These are phyloP conservation scores for Groenewaldozyma sp. DNA, from an alignment of 1,139 yeast genomes.

Conservation along the genomic window DNA sequence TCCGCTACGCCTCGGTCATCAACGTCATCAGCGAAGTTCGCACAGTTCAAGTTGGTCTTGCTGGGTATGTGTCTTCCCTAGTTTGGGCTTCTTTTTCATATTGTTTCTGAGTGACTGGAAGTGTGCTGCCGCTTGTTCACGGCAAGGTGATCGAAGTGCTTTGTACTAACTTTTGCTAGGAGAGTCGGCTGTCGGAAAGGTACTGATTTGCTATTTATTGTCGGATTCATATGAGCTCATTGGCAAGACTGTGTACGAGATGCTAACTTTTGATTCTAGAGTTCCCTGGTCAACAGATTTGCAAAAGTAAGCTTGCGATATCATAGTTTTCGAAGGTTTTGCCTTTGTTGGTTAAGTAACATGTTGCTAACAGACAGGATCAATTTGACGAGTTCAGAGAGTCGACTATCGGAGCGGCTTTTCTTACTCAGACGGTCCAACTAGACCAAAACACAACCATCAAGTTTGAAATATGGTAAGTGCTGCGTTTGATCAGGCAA, in stretches of 20 bases:
- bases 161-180: slow-evolving; percentile 34
- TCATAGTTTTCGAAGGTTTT: too few relatives aligned
- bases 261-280: slow-evolving; percentile 13
- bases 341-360: too few relatives aligned
- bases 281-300: slow-evolving; percentile 82
- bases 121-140: slow-evolving; percentile 10
- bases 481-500: not conserved
- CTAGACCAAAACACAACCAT: slow-evolving; percentile 45
- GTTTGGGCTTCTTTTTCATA: too few relatives aligned
- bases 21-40: slow-evolving; percentile 34
- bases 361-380: too few relatives aligned
- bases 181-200: slow-evolving; percentile 95
- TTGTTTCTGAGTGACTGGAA: not conserved
- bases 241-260: not conserved
- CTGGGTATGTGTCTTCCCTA: slow-evolving; percentile 40
- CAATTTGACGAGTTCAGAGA: slow-evolving; percentile 91
- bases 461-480: slow-evolving; percentile 38
- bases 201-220: slow-evolving; percentile 16
- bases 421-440: slow-evolving; percentile 79
- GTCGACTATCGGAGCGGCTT: slow-evolving; percentile 96
- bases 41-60: slow-evolving; percentile 76
- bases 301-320: slow-evolving; percentile 48
- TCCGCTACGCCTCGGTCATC: slow-evolving; percentile 27
- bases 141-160: too few relatives aligned
- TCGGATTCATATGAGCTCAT: slow-evolving; percentile 1